Evolutionary conservation across 228 moss, liverwort and hornwort genomes (phyloP), one percentile per base, ranked within the genome.

Genomic region (Sphagnum fallax): DNA sequence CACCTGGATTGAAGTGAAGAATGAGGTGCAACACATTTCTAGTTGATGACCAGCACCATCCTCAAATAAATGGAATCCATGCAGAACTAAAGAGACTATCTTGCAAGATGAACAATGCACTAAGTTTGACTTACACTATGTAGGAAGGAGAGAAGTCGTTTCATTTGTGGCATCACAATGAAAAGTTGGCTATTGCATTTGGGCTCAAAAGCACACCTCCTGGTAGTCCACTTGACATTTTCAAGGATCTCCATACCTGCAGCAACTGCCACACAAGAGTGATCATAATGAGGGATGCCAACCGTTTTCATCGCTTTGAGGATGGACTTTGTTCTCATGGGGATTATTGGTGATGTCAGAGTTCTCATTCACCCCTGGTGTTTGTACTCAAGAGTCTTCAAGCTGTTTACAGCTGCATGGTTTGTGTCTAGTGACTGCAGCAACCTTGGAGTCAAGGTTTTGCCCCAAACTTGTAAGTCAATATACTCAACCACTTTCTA

Each of bases 201-300:
- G 75, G 81, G 11, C 81, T 78, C 69, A 78, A 75, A 65, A 81
- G 66, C 72, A 78, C 78, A 16, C 69, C 75, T 15, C 71, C 66
- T 8, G 81, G 81, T 55, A 66, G 53, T 52, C 65, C 81, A 8
- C 68, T 81, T 57, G 74, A 48, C 63, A 67, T 81, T 50, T 74
- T 78, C 14, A 81, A 78, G 72, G 78, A 81, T 69, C 81, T 81
- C 5, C 78, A 74, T 12, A 74, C 75, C 10, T 81, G 81, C 58
- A 55, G 74, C 48, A 74, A 81, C 63, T 81, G 81, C 52, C 81
- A 81, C 8, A 75, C 78, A 47, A 81, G 81, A 71, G 81, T 72
- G 58, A 81, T 81, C 7, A 60, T 72, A 49, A 74, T 77, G 13
- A 71, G 81, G 60, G 78, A 81, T 75, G 69, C 74, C 50, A 78